Percentiles rank a stretch among this genome's conserved stretches.
phyloP scores from a whole-genome alignment of 257 asterid species.

The Craterostigma plantagineum region DNA sequence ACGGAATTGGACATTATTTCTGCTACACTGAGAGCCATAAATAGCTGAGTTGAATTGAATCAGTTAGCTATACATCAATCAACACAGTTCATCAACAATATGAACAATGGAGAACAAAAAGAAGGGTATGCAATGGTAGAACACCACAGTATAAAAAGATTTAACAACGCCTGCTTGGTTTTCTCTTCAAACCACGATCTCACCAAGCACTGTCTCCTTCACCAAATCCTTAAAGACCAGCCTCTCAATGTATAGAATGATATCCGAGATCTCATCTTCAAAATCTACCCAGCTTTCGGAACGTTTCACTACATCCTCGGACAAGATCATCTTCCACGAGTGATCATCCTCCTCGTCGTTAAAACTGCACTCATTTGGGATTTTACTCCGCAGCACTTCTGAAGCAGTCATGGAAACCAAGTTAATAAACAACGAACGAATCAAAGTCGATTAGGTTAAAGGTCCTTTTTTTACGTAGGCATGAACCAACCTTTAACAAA shows the following conservation, averaged over 20 bases:
- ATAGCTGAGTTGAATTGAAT: no score
- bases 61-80: no score
- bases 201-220: conserved; percentile 62
- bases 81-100: no score
- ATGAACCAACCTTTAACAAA: not conserved
- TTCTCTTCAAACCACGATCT: conserved; percentile 28
- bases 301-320: conserved; percentile 34
- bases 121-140: conserved; percentile 1
- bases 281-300: conserved; percentile 43
- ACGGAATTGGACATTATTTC: no score
- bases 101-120: conserved; percentile 4
- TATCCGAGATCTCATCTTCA: conserved; percentile 38
- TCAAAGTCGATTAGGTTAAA: no score
- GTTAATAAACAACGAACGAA: not conserved
- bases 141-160: conserved; percentile 1
- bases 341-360: conserved; percentile 46
- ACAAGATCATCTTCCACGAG: conserved; percentile 36
- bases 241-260: conserved; percentile 72
- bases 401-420: conserved; percentile 9
- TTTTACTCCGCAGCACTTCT: conserved; percentile 39
- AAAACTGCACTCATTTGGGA: conserved; percentile 18
- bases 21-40: no score
- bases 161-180: conserved; percentile 30
- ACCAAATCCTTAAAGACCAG: conserved; percentile 73
- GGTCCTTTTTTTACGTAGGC: no score